Conservation (phyloP, 164 flowering plant species). For the Euptelea pleiosperma region DNA sequence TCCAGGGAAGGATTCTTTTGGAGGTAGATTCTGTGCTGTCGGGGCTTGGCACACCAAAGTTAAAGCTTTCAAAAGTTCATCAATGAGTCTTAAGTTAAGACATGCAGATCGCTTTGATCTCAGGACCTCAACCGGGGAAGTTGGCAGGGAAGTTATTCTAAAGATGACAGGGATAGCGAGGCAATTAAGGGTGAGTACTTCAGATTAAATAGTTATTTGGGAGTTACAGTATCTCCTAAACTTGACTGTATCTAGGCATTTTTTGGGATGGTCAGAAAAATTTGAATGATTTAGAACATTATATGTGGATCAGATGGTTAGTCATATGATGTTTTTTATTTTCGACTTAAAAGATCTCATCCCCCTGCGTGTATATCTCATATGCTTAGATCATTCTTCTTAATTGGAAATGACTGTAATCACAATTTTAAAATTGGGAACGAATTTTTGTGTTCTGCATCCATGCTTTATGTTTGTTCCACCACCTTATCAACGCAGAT, state of each 20-base stretch:
- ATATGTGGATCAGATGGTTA: too few relatives aligned
- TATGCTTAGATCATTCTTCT: too few relatives aligned
- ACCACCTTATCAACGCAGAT: too few relatives aligned
- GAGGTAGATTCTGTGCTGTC: constrained; percentile 34
- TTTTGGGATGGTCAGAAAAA: too few relatives aligned
- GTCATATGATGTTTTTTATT: too few relatives aligned
- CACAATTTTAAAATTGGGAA: too few relatives aligned
- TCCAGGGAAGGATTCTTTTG: constrained; percentile 38
- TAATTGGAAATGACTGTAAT: too few relatives aligned
- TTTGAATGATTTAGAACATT: too few relatives aligned
- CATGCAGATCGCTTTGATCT: constrained; percentile 52
- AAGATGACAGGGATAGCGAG: constrained; percentile 31
- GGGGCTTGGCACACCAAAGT: constrained; percentile 48
- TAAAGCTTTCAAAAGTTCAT: constrained; percentile 28
- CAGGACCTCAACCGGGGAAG: constrained; percentile 38
- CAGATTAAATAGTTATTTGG: background rate
- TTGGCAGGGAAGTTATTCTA: constrained; percentile 38
- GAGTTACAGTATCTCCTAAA: background rate
- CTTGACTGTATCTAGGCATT: background rate
- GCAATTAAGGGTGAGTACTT: constrained; percentile 26
- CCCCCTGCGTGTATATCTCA: too few relatives aligned
- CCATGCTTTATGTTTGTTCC: too few relatives aligned
- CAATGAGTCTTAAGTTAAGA: constrained; percentile 38
- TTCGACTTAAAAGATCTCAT: too few relatives aligned
- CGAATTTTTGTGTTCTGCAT: too few relatives aligned